Conservation (phyloP, 805 yeast genomes). For the Yarrowia osloensis region DNA sequence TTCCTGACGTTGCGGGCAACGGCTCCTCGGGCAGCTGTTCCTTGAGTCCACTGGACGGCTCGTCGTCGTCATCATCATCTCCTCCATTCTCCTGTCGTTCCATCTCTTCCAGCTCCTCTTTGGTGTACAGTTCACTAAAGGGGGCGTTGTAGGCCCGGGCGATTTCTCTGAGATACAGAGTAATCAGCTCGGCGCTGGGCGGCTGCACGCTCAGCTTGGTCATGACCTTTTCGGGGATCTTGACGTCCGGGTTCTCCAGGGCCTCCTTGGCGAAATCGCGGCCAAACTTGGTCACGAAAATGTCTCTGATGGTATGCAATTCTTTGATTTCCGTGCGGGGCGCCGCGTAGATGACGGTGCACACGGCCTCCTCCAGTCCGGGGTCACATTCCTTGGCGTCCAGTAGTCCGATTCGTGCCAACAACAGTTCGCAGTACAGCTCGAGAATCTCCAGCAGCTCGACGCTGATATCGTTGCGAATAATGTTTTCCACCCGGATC, state of each 20-base stretch:
- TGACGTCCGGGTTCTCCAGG: constrained; percentile 50
- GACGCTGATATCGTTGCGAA: constrained; percentile 76
- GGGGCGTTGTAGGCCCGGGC: constrained; percentile 78
- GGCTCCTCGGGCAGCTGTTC: constrained; percentile 31
- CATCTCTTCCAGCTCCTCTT: constrained; percentile 39
- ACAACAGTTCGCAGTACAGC: constrained; percentile 74
- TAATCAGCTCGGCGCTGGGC: constrained; percentile 65
- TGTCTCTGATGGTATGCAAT: constrained; percentile 58
- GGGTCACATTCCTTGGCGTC: constrained; percentile 53
- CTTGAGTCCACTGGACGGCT: constrained; percentile 10
- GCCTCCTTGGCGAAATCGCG: constrained; percentile 63
- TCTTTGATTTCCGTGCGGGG: constrained; percentile 78
- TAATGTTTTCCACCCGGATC: constrained; percentile 80
- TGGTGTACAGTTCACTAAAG: constrained; percentile 55
- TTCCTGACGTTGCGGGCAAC: constrained; percentile 32
- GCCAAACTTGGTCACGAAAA: constrained; percentile 65
- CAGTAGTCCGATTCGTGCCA: constrained; percentile 70
- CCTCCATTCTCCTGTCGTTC: constrained; percentile 39
- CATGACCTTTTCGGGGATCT: constrained; percentile 68
- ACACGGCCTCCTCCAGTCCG: constrained; percentile 74
- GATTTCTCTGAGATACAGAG: constrained; percentile 72
- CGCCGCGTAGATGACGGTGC: constrained; percentile 66
- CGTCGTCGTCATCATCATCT: constrained; percentile 41
- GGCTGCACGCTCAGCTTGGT: constrained; percentile 65
- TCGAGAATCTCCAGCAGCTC: constrained; percentile 80